These are phyloP conservation scores for Aspergillus coremiiformis DNA, from an alignment of 495 filamentous ascomycete species.

Conservation along the genomic window DNA sequence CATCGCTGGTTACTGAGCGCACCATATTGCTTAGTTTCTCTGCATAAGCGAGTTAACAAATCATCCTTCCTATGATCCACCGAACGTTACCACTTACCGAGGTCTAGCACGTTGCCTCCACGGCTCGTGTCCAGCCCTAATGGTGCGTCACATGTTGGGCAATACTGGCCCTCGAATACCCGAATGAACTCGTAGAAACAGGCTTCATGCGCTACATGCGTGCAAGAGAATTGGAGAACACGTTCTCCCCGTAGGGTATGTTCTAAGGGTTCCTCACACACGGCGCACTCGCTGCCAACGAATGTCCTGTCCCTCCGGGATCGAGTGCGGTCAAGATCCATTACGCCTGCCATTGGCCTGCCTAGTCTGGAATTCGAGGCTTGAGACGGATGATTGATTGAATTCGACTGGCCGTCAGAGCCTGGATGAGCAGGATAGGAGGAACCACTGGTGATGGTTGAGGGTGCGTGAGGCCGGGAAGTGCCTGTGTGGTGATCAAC, in stretches of 20 bases:
- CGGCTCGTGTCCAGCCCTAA: constrained; percentile 90
- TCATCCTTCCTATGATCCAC: not conserved
- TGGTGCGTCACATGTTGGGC: constrained; percentile 89
- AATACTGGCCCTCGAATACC: constrained; percentile 90
- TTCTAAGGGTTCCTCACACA: constrained; percentile 95
- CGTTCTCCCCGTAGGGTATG: constrained; percentile 93
- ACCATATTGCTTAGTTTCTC: constrained; percentile 96
- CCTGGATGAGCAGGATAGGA: constrained; percentile 15
- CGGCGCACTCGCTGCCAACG: constrained; percentile 87
- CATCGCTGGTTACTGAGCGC: constrained; percentile 70
- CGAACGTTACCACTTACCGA: constrained; percentile 56
- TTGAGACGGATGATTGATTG: constrained; percentile 30
- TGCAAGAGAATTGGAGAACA: constrained; percentile 92
- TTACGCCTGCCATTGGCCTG: constrained; percentile 60
- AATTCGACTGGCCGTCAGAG: constrained; percentile 11
- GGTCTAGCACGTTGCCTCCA: constrained; percentile 88
- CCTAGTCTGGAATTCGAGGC: constrained; percentile 43
- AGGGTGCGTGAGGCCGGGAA: constrained; percentile 24
- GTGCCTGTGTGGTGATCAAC: constrained; percentile 23
- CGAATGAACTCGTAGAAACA: constrained; percentile 99
- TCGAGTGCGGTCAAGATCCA: constrained; percentile 71
- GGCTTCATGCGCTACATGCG: constrained; percentile 93
- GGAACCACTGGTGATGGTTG: constrained; percentile 18
- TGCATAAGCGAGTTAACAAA: constrained; percentile 27
- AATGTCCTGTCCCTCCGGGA: constrained; percentile 90